Evolutionary conservation across 2,329 filamentous ascomycete genomes (phyloP).

Genomic region (Sclerotinia glacialis): DNA sequence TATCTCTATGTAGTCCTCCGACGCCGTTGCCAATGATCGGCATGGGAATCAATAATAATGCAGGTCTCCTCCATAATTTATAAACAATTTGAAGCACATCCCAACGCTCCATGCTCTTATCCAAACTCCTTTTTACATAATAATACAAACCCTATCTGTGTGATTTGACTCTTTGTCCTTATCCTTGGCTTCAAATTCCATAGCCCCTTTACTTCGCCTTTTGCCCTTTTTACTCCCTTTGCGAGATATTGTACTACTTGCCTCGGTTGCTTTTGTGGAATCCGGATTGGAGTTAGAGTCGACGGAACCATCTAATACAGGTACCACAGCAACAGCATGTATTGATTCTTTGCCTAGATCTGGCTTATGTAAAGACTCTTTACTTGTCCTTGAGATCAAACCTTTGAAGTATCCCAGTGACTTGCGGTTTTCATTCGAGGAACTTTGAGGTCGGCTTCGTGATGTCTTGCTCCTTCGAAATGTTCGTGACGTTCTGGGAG

Average conservation of each 20-base stretch:
- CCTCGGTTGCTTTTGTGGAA: slow-evolving; percentile 9
- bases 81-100: neutral
- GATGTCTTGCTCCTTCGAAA: slow-evolving; percentile 52
- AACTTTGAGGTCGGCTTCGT: slow-evolving; percentile 57
- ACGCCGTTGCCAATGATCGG: neutral
- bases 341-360: slow-evolving; percentile 18
- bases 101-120: neutral
- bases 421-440: slow-evolving; percentile 56
- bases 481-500: slow-evolving; percentile 55
- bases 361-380: slow-evolving; percentile 32
- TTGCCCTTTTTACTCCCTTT: slow-evolving; percentile 23
- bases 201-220: slow-evolving; percentile 31
- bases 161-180: slow-evolving; percentile 33
- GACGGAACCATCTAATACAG: slow-evolving; percentile 17
- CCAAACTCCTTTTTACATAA: slow-evolving; percentile 43
- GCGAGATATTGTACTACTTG: neutral
- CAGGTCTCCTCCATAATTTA: neutral
- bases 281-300: slow-evolving; percentile 19
- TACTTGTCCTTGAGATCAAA: slow-evolving; percentile 35
- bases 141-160: slow-evolving; percentile 48
- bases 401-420: slow-evolving; percentile 54
- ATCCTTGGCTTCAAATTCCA: slow-evolving; percentile 31
- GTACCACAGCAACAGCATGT: slow-evolving; percentile 10
- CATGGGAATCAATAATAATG: slow-evolving; percentile 3
- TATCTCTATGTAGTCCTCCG: neutral